Base-by-base conservation (phyloP, 2,329 filamentous ascomycete genomes). In the Ceratocystis lukuohia region DNA sequence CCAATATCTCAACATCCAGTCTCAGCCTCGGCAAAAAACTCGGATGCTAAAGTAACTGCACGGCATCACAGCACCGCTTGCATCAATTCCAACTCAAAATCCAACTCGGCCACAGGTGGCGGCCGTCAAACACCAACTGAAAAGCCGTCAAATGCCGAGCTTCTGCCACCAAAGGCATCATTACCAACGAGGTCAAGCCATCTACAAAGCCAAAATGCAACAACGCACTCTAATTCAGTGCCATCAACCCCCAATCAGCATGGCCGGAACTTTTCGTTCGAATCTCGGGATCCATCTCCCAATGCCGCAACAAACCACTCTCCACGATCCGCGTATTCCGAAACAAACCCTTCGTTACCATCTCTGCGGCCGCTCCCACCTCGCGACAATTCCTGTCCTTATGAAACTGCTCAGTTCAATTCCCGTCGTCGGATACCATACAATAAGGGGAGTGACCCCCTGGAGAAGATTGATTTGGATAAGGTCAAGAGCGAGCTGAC, bases 161-260 rank as follows among this genome's bases (percentile, higher is more conserved):
- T 70, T 70, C 66, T 69, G 44, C 71, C 70, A 28, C 71, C 69
- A 53, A 68, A 64, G 48, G 41, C 50, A 17, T 45, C 66, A 3
- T 68, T 72, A 25, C 70, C 71, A 20, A 66, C 70, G 20, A 69
- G 71, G 30, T 70, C 71, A 67, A 69, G 69, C 53, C 68, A 67
- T 50, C 46, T 65, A 7, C 65, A 62, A 25, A 63, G 41, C 28
- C 69, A 69, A 10, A 59, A 64, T 33, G 74, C 75, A 65, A 59
- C 56, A 59, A 72, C 76, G 15, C 81, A 95, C 73, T 95, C 93
- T 28, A 96, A 83, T 74, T 97, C 93, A 7, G 89, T 96, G 62
- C 93, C 93, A 0, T 95, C 93, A 0, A 97, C 93, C 2, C 94
- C 93, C 7, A 89, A 93, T 73, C 92, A 96, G 74, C 88, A 89